Base-by-base conservation (phyloP, 331 rosid species). In the Malus hybrid region DNA sequence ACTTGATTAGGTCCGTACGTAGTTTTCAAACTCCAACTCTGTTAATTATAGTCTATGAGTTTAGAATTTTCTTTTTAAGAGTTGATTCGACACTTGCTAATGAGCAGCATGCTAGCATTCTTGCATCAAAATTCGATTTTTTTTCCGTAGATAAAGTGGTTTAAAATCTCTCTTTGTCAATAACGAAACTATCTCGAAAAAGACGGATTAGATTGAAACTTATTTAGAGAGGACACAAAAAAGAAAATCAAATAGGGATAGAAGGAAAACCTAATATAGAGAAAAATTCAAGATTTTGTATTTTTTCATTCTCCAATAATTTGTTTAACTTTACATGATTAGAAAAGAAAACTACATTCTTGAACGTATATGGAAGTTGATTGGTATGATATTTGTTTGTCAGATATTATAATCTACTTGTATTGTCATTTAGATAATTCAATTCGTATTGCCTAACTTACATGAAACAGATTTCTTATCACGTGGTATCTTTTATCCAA, bases 401-500 rank as follows among this genome's bases (percentile, higher is more conserved):
- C 15, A 44, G 15, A 44, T 44, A 9, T 9, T 39, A 9, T 2
- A 39, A 39, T 10, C 12, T 39, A 39, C 46, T 39, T 39, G 12
- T 50, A 6, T 50, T 6, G 0, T 50, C n/a, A 15, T 50, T 8
- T 50, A 50, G 56, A 50, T 15, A 50, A 2, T 15, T 50, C 8
- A 15, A 0, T 15, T 0, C 0, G 44, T 36, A 15, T 8, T 15
- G n/a, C 3, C 8, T 50, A 48, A 48, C 7, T 14, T 48, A 48
- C 1, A 48, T 5, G 19, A 48, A 48, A 48, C 7, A 5, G 0
- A 2, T 5, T 48, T 0, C 0, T 9, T 39, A 0, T 39, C 53
- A 14, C 7, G 1, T 48, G 7, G 0, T 16, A 14, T 48, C 16
- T 48, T 0, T 48, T 48, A 0, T 48, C 2, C 0, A 5, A 48